Evolutionary conservation across 2,329 filamentous ascomycete genomes (phyloP).

Genomic region (Dactylellina sp.): DNA sequence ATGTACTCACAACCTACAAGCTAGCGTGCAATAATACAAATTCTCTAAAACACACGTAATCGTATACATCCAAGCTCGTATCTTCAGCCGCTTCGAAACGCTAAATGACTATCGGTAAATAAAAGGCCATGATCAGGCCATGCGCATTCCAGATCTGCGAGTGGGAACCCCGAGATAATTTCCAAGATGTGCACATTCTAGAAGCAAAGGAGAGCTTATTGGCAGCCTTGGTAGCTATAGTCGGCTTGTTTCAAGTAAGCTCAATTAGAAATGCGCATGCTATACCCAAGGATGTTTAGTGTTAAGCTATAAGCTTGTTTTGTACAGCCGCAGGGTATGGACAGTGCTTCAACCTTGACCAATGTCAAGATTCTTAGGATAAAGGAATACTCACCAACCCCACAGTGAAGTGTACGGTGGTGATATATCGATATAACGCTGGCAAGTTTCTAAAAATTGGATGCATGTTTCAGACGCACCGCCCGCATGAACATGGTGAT

Average conservation of each 20-base stretch:
- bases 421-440: neutral
- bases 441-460: conserved; percentile 3
- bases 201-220: neutral
- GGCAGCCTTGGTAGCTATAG: too few species aligned
- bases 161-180: neutral
- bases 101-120: too few species aligned
- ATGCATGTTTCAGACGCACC: conserved; percentile 6
- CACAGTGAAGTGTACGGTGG: too few species aligned
- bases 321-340: too few species aligned
- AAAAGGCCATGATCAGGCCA: neutral
- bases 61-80: neutral
- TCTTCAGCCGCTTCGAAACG: too few species aligned
- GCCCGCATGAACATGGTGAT: neutral
- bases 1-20: neutral
- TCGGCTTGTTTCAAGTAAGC: neutral
- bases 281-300: too few species aligned
- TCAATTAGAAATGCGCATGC: neutral
- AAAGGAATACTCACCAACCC: too few species aligned
- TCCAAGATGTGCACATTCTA: neutral
- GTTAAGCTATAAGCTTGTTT: too few species aligned
- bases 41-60: neutral
- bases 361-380: too few species aligned
- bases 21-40: too few species aligned
- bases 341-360: too few species aligned
- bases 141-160: neutral